Evolutionary conservation across 1,139 yeast species (phyloP), one percentile per base, ranked within the genome.

Genomic region (Geotrichum restrictum): DNA sequence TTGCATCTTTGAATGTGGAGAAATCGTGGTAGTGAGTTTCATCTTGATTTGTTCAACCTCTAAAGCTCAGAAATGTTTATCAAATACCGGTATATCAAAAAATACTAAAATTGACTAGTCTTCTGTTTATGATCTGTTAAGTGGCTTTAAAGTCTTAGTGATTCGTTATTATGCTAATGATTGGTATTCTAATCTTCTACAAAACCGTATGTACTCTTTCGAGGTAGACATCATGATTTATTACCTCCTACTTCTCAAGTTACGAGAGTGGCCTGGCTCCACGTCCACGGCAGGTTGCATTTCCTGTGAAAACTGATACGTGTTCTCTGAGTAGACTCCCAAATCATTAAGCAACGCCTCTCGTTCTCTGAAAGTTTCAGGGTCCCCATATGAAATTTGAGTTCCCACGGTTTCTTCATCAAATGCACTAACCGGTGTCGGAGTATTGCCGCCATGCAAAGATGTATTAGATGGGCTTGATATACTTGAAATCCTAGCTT

Each of bases 261-360:
- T 19, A 3, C 47, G 39, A 13, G 34, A 41, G 4, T 37, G 51
- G 19, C 16, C 18, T 7, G 31, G 16, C 19, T 54, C 57, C 22
- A 32, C 53, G 8, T 54, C 57, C 22, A 32, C 53, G 8, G 55
- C 57, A 2, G 56, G 51, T n/a, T 46, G 38, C 45, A 49, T 54
- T 34, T 54, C 54, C 22, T 45, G 37, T 19, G 47, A 32, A 29
- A 53, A 24, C 24, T 45, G 33, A 13, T 36, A 44, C 11, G 39
- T 22, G 11, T 19, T 27, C 19, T 53, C 50, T 16, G 39, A 24
- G 36, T 27, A 51, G 36, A 56, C 63, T 1, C 67, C 67, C 8
- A 64, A 45, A 2, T 62, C 64, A 41, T 57, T 58, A 40, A 64
- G 54, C 18, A 64, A 59, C 11, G 54, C 43, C 41, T 45, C 39